phyloP scores from a whole-genome alignment of 2,329 filamentous ascomycete species.

The Dryadomyces quercus-mongolicae region DNA sequence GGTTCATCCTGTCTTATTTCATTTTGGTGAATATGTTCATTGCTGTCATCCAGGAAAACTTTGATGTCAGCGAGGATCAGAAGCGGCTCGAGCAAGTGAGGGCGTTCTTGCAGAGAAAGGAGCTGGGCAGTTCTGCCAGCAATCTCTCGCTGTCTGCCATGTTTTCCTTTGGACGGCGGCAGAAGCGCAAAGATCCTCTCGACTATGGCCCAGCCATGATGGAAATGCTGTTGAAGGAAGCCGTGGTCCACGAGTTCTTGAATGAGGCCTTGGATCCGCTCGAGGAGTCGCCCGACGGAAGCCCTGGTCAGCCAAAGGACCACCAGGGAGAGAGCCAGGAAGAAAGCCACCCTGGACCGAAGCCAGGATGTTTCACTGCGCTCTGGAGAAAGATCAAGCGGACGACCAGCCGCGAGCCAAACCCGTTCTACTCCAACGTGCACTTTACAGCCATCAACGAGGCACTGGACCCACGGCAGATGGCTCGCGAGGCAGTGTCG shows the following conservation, averaged over 20 bases:
- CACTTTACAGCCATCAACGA: conserved; percentile 63
- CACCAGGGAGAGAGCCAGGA: conserved; percentile 12
- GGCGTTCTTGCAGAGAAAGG: conserved; percentile 84
- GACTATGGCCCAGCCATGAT: conserved; percentile 87
- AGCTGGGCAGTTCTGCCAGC: conserved; percentile 58
- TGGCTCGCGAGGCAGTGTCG: conserved; percentile 83
- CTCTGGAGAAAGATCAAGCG: conserved; percentile 48
- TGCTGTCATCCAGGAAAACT: conserved; percentile 99
- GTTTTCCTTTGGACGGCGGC: conserved; percentile 49
- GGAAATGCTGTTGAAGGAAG: conserved; percentile 94
- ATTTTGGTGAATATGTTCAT: conserved; percentile 99
- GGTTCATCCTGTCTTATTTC: conserved; percentile 93
- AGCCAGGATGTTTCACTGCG: conserved; percentile 46
- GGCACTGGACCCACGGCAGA: conserved; percentile 68
- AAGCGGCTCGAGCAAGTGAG: conserved; percentile 95
- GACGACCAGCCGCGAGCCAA: conserved; percentile 61
- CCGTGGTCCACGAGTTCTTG: conserved; percentile 87
- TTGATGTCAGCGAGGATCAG: conserved; percentile 96
- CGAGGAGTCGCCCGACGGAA: conserved; percentile 17
- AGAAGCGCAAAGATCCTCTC: conserved; percentile 63
- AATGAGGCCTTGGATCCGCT: conserved; percentile 52
- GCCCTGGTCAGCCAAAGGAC: conserved; percentile 16
- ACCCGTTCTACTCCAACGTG: conserved; percentile 80
- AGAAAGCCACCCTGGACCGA: conserved; percentile 16
- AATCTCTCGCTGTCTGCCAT: conserved; percentile 68